Base-by-base conservation (phyloP, 805 yeast species). In the Hanseniaspora singularis region DNA sequence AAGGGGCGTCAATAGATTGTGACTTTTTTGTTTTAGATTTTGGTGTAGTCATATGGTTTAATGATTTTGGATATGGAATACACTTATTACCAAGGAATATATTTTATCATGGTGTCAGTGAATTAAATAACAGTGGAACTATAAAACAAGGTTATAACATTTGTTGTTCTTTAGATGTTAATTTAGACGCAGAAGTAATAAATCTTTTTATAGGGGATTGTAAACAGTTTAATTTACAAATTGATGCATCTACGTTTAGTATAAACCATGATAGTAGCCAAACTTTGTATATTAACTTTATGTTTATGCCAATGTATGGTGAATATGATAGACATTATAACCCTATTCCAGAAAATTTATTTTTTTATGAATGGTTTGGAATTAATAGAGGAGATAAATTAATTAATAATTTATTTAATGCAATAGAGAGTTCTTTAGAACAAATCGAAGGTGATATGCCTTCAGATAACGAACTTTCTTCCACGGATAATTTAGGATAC, bases 21-120 rank as follows among this genome's bases (percentile, higher is more conserved):
- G 72, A 69, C 44, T 34, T 69, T 3, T 70, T 66, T 52, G 64
- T 65, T 1, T 41, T 69, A 40, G 64, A 63, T 41, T 55, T 61
- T 4, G 60, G 63, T 11, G 51, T 70, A 3, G 52, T 68, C 1
- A 49, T 69, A 2, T 70, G 74, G 74, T 60, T 69, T 36, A 55
- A 57, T 26, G 53, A 54, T 7, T 48, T 58, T 27, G 59, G 58
- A 3, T 61, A 57, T 24, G 72, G 73, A 0, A 32, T 68, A 4
- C 65, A 66, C 40, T 42, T 67, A 2, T 64, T 65, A 9, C 67
- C 65, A 51, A 50, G 52, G 6, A 55, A 54, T 38, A 52, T 62
- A 1, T 46, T 60, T 27, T 63, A 59, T 51, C 66, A 63, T 52
- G 66, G 62, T 4, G 46, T 56, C 3, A 51, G 52, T 8, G 48